A percentile compares a stretch with the other conserved stretches of the same genome.
Conservation (phyloP, 306 rosid species). For the Quercus variabilis region DNA sequence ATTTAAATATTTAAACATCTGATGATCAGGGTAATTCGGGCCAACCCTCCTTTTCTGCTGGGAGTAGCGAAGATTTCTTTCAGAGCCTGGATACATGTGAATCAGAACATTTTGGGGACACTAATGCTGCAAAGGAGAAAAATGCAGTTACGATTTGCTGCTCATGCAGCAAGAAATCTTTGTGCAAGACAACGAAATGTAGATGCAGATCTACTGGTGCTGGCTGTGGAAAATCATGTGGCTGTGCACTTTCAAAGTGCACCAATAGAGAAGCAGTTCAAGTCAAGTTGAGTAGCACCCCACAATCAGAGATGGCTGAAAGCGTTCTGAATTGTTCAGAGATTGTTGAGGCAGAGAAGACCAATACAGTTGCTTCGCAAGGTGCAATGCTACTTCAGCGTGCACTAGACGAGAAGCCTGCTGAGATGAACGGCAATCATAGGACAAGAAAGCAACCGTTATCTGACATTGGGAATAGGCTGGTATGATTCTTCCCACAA, state of each 20-base stretch:
- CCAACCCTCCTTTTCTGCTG: slow-evolving; percentile 38
- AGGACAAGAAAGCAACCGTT: slow-evolving; percentile 60
- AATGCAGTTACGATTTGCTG: slow-evolving; percentile 54
- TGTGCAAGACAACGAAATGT: slow-evolving; percentile 90
- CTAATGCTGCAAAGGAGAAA: slow-evolving; percentile 28
- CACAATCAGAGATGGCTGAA: slow-evolving; percentile 34
- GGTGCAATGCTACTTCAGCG: slow-evolving; percentile 56
- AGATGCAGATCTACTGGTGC: slow-evolving; percentile 74
- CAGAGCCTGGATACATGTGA: slow-evolving; percentile 35
- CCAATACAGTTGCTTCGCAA: slow-evolving; percentile 32
- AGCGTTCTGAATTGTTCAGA: slow-evolving; percentile 22
- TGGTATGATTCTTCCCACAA: slow-evolving; percentile 41
- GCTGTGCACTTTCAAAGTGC: slow-evolving; percentile 68
- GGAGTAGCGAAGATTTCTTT: slow-evolving; percentile 30
- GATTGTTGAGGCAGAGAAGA: slow-evolving; percentile 17
- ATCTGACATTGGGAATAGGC: slow-evolving; percentile 68
- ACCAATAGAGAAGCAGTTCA: slow-evolving; percentile 53
- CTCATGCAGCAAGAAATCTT: slow-evolving; percentile 70
- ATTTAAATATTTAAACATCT: slow-evolving; percentile 6
- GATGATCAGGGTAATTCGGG: slow-evolving; percentile 40
- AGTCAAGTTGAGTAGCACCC: slow-evolving; percentile 22
- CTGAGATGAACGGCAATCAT: slow-evolving; percentile 29
- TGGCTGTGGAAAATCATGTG: slow-evolving; percentile 75
- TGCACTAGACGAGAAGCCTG: slow-evolving; percentile 55
- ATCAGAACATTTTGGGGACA: slow-evolving; percentile 30